Evolutionary conservation across 1,284 basidiomycete genomes (phyloP), one percentile per base, ranked within the genome.

Genomic region (Sporisorium graminicola): DNA sequence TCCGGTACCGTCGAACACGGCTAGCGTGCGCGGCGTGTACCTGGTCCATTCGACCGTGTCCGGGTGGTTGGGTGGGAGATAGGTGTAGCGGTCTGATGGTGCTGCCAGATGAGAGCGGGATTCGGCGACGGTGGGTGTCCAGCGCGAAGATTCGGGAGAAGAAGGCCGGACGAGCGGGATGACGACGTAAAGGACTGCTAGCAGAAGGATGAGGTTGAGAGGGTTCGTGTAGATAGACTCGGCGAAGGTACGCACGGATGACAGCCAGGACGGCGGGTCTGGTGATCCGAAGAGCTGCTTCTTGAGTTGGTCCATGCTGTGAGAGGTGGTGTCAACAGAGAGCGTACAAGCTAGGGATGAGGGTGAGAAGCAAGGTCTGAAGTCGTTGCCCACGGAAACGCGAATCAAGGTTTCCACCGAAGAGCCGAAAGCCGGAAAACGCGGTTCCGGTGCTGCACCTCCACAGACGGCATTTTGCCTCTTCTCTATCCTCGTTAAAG

Each of bases 1-100:
- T 16, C 72, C 80, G 10, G 77, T 80, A 5, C 84, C 84, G 46
- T 85, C 84, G 50, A 62, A 78, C 24, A 84, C 60, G 2, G 83
- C 84, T 1, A 85, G 73, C 6, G 82, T 84, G 35, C 77, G 73
- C 5, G 84, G 84, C 1, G 82, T 85, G 63, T 83, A 85, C 50
- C 58, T 69, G 2, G 65, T 77, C 80, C 82, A 85, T 20, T 76
- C 75, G 43, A 72, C 66, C 7, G 71, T 72, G 27, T 78, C 70
- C 6, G 82, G 74, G 46, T 84, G 84, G 16, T 68, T 35, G 10
- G 67, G 58, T 2, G 84, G 84, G 0, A 85, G 65, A 47, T 74
- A 77, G 8, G 78, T 75, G 66, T 84, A 85, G 18, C 65, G 52
- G 51, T 71, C 66, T 26, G 64, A 58, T 0, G 63, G 71, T 2